A percentile compares a stretch with the other conserved stretches of the same genome.
phyloP scores from a whole-genome alignment of 1,139 yeast species.

The Hyphopichia buzzinii region DNA sequence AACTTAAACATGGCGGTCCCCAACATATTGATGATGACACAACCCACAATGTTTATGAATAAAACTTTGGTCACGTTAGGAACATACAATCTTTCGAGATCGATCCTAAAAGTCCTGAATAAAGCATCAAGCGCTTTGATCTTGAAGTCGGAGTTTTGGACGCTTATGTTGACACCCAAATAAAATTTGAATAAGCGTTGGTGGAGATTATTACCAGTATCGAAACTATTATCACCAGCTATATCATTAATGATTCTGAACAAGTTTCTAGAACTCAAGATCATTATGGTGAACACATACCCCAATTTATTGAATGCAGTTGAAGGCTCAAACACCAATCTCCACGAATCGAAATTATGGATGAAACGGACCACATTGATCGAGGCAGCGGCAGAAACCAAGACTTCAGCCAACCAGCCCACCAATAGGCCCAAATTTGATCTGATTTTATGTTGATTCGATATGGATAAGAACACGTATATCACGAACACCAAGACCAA shows the following conservation, averaged over 20 bases:
- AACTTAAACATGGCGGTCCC: slow-evolving; percentile 13
- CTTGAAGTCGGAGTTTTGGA: slow-evolving; percentile 5
- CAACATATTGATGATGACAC: slow-evolving; percentile 8
- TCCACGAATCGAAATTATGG: slow-evolving; percentile 24
- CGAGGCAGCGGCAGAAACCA: slow-evolving; percentile 55
- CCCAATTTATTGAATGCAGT: slow-evolving; percentile 24
- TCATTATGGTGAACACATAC: slow-evolving; percentile 23
- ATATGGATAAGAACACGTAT: slow-evolving; percentile 43
- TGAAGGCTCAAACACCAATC: slow-evolving; percentile 29
- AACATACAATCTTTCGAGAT: slow-evolving; percentile 4
- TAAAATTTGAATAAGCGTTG: slow-evolving; percentile 27
- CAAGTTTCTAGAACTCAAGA: slow-evolving; percentile 31
- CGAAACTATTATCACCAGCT: slow-evolving; percentile 14
- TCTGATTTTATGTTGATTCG: slow-evolving; percentile 53
- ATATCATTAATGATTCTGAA: slow-evolving; percentile 25
- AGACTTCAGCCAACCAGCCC: slow-evolving; percentile 57
- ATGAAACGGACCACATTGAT: slow-evolving; percentile 26
- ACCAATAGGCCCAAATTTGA: slow-evolving; percentile 58
- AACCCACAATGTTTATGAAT: slow-evolving; percentile 13
- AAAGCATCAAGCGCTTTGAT: slow-evolving; percentile 3
- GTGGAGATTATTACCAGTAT: slow-evolving; percentile 16
- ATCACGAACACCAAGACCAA: slow-evolving; percentile 14
- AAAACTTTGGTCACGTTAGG: slow-evolving; percentile 22
- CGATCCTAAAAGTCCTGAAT: slow-evolving; percentile 6
- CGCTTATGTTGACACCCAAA: slow-evolving; percentile 15